A percentile compares a stretch with the other conserved stretches of the same genome.
Evolutionary conservation across 805 yeast genomes (phyloP).

Genomic region (Candida boleticola): DNA sequence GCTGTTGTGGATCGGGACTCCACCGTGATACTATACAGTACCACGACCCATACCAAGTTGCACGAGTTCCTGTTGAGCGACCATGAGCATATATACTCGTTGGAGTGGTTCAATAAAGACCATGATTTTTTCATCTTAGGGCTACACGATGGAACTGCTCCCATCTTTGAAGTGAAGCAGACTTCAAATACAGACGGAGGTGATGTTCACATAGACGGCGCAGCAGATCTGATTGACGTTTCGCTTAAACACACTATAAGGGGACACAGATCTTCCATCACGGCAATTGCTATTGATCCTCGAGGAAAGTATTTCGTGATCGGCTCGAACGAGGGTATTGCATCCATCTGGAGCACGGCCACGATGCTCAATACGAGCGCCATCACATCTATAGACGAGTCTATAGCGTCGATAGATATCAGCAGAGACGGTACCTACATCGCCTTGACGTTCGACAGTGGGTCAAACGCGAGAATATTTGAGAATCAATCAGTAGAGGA

Average conservation of each 20-base stretch:
- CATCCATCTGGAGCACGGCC: constrained; percentile 47
- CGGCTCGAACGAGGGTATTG: constrained; percentile 59
- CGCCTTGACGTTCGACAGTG: constrained; percentile 43
- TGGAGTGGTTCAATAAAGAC: constrained; percentile 47
- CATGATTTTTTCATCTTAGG: constrained; percentile 37
- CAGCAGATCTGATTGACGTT: constrained; percentile 1
- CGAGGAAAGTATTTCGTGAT: constrained; percentile 48
- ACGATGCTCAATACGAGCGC: constrained; percentile 37
- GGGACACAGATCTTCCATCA: constrained; percentile 51
- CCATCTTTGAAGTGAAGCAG: constrained; percentile 17
- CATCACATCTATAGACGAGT: constrained; percentile 41
- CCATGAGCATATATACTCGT: constrained; percentile 33
- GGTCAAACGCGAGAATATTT: constrained; percentile 40
- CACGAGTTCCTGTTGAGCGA: constrained; percentile 6
- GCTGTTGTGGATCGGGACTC: constrained; percentile 43
- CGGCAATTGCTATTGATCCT: constrained; percentile 49
- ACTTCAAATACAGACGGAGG: not conserved
- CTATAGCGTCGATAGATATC: constrained; percentile 37
- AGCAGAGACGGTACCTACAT: constrained; percentile 47
- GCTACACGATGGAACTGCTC: constrained; percentile 45
- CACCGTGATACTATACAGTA: constrained; percentile 34
- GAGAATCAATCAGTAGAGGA: constrained; percentile 27
- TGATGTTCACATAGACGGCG: constrained; percentile 1
- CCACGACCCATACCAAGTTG: constrained; percentile 23
- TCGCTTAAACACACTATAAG: constrained; percentile 18